Percentiles rank a stretch among this genome's conserved stretches.
phyloP scores from a whole-genome alignment of 2,329 filamentous ascomycete species.

The Oidium heveae region DNA sequence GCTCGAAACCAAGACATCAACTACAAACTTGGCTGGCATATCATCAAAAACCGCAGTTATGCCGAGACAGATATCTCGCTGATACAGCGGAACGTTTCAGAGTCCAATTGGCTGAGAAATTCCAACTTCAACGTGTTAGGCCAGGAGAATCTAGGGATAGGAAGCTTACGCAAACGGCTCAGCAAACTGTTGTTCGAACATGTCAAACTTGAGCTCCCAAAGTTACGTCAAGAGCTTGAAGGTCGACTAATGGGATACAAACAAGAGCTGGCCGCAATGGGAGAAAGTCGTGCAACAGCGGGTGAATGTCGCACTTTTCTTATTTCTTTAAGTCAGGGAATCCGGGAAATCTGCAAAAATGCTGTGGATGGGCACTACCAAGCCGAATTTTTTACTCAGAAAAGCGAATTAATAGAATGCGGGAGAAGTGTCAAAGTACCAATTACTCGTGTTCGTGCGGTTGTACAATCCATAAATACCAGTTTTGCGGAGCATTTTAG shows the following conservation, averaged over 20 bases:
- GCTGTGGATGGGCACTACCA: conserved; percentile 15
- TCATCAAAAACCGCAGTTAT: conserved; percentile 19
- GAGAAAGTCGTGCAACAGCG: conserved; percentile 4
- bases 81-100: conserved; percentile 6
- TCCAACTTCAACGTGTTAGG: conserved; percentile 11
- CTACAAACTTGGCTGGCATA: conserved; percentile 24
- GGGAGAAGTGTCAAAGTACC: conserved; percentile 2
- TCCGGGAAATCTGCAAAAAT: conserved; percentile 12
- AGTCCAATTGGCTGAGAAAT: conserved; percentile 8
- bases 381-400: conserved; percentile 10
- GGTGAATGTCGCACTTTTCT: conserved; percentile 10
- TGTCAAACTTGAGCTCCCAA: conserved; percentile 12
- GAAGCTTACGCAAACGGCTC: conserved; percentile 7
- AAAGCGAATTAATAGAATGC: too few species aligned
- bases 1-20: conserved; percentile 17
- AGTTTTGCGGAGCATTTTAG: conserved; percentile 10
- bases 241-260: conserved; percentile 1
- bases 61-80: conserved; percentile 15
- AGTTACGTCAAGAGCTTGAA: conserved; percentile 8
- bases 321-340: conserved; percentile 10
- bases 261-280: conserved; percentile 3
- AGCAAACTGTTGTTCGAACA: conserved; percentile 12
- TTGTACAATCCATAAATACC: conserved; percentile 12
- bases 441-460: conserved; percentile 10
- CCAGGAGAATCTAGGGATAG: conserved; percentile 9